phyloP scores from a whole-genome alignment of 441 rosid species.

The Pelargonium cotyledonis region DNA sequence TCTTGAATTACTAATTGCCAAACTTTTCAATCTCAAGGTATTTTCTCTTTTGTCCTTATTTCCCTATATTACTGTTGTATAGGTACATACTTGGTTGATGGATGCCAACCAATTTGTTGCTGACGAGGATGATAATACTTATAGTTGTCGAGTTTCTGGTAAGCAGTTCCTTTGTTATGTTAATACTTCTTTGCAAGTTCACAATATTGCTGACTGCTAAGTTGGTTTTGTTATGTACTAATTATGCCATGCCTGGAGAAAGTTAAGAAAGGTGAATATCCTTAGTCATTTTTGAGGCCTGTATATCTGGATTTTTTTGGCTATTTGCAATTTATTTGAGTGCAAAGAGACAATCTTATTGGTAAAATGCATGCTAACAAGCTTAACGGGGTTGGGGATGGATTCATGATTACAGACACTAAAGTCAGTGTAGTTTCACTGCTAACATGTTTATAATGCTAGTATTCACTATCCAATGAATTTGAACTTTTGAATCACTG shows the following conservation, averaged over 20 bases:
- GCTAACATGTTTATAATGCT: neutral
- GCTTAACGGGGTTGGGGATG: neutral
- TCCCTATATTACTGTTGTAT: constrained; percentile 22
- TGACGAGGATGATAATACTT: constrained; percentile 88
- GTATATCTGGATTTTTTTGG: neutral
- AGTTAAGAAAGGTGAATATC: neutral
- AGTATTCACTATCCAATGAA: neutral
- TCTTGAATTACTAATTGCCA: neutral
- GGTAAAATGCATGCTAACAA: neutral
- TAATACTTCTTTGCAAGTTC: constrained; percentile 1
- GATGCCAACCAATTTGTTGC: constrained; percentile 92
- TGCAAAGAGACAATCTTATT: neutral
- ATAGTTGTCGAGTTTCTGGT: constrained; percentile 93
- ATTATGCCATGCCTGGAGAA: neutral
- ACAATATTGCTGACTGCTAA: constrained; percentile 3
- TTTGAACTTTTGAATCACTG: neutral
- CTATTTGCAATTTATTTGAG: neutral
- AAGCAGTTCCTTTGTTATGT: constrained; percentile 29
- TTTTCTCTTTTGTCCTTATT: constrained; percentile 13
- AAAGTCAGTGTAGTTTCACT: neutral
- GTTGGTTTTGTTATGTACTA: neutral
- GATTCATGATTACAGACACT: neutral
- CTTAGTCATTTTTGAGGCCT: neutral
- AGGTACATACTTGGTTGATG: constrained; percentile 77
- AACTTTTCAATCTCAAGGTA: neutral